phyloP scores from a whole-genome alignment of 805 yeast genomes.

The Kluyveromyces dobzhanskii region DNA sequence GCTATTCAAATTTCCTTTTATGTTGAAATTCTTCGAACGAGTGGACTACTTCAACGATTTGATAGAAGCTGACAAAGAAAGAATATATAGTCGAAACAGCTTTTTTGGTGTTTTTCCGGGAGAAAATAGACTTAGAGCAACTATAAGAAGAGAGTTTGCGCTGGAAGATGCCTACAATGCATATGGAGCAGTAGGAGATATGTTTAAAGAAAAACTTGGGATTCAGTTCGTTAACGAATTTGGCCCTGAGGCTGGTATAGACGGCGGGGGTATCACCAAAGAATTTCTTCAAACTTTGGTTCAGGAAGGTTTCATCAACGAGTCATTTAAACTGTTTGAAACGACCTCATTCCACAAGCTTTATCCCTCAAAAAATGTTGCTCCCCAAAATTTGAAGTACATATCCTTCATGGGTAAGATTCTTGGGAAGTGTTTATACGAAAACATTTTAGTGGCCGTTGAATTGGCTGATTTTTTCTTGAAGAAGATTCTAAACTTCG shows the following conservation, averaged over 20 bases:
- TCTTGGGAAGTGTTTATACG: constrained; percentile 84
- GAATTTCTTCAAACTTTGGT: constrained; percentile 75
- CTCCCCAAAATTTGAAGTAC: constrained; percentile 26
- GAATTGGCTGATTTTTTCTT: constrained; percentile 82
- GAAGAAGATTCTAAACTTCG: constrained; percentile 49
- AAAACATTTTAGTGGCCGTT: constrained; percentile 70
- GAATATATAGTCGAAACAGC: constrained; percentile 14
- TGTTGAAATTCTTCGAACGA: constrained; percentile 66
- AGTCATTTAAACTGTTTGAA: constrained; percentile 30
- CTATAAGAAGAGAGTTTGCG: constrained; percentile 60
- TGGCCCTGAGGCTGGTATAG: constrained; percentile 75
- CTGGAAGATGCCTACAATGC: constrained; percentile 65
- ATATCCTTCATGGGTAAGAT: constrained; percentile 68
- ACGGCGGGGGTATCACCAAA: constrained; percentile 94
- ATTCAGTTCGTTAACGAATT: constrained; percentile 65
- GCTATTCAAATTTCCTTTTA: constrained; percentile 63
- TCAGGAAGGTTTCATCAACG: constrained; percentile 52
- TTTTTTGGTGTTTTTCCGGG: constrained; percentile 9
- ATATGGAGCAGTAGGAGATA: constrained; percentile 45
- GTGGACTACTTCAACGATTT: constrained; percentile 64
- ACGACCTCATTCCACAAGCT: constrained; percentile 48
- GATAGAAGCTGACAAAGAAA: constrained; percentile 44
- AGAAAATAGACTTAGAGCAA: constrained; percentile 32
- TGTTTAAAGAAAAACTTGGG: constrained; percentile 49
- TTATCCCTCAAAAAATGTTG: constrained; percentile 42